Percentiles rank a stretch among this genome's conserved stretches.
Conservation (phyloP, 345 rosid species). For the Salix arbutifolia region DNA sequence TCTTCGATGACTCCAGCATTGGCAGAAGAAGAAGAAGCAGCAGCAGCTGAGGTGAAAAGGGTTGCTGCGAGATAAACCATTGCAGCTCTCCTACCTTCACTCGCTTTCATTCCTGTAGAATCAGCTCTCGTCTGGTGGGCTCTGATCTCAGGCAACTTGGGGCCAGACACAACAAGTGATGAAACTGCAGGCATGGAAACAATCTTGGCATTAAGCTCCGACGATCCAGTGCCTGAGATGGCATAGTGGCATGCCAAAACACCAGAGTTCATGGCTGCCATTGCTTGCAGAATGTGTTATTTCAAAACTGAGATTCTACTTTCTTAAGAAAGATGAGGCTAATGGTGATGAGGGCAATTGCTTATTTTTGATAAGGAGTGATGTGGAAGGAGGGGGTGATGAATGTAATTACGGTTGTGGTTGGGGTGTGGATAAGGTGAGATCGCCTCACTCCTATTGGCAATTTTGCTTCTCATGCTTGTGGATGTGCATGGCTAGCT, state of each 20-base stretch:
- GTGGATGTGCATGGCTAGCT: conserved; percentile 21
- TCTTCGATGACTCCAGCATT: conserved; percentile 82
- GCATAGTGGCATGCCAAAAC: conserved; percentile 79
- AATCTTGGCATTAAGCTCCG: conserved; percentile 59
- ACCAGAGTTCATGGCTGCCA: conserved; percentile 85
- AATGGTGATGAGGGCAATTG: background rate
- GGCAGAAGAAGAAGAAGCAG: conserved; percentile 65
- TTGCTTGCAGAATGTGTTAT: conserved; percentile 9
- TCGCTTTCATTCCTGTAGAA: conserved; percentile 23
- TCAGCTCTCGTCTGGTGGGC: conserved; percentile 40
- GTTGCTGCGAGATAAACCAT: conserved; percentile 66
- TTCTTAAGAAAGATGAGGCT: background rate
- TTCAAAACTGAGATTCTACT: background rate
- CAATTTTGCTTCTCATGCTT: conserved; percentile 11
- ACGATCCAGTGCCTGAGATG: conserved; percentile 56
- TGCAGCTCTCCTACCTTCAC: conserved; percentile 72
- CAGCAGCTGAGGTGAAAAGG: conserved; percentile 57
- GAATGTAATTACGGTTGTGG: conserved; percentile 60
- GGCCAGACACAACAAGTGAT: conserved; percentile 35
- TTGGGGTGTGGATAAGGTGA: conserved; percentile 90
- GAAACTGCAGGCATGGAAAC: conserved; percentile 36
- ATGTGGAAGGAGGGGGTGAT: conserved; percentile 41
- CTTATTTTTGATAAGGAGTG: conserved; percentile 30
- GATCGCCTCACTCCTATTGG: conserved; percentile 85
- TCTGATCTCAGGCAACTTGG: conserved; percentile 60